Conservation (phyloP, 768 basidiomycete species). For the Mycena polygramma region DNA sequence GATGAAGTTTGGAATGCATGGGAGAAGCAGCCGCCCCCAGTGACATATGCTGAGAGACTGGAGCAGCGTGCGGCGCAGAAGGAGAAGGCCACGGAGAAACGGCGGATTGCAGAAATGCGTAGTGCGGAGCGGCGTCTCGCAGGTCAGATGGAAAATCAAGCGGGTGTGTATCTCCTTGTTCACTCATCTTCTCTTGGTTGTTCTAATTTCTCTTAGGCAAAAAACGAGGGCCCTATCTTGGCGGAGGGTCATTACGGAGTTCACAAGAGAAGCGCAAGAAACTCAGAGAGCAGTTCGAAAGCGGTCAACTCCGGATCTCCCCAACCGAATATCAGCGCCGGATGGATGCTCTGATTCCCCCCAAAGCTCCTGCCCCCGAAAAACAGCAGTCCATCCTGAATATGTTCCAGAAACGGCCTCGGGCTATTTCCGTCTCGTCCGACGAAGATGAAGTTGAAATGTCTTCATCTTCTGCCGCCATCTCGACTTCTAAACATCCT, state of each 20-base stretch:
- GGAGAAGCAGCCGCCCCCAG: background rate
- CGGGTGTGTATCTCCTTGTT: background rate
- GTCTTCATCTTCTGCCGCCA: background rate
- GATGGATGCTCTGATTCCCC: background rate
- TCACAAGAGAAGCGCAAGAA: background rate
- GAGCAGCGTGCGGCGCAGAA: background rate
- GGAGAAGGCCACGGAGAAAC: background rate
- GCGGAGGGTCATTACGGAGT: background rate
- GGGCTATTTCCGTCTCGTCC: background rate
- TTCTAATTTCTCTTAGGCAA: background rate
- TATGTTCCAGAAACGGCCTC: conserved; percentile 3
- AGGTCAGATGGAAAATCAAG: background rate
- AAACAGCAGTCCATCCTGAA: background rate
- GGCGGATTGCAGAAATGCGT: background rate
- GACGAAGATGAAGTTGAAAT: background rate
- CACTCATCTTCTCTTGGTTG: background rate
- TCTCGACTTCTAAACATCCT: background rate
- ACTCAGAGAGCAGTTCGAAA: background rate
- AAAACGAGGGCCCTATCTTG: background rate
- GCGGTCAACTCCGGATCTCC: background rate
- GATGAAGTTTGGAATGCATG: background rate
- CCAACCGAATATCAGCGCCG: background rate
- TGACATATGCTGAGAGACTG: background rate
- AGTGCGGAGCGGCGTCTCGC: background rate
- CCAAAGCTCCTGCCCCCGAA: background rate